Base-by-base conservation (phyloP, 1,139 yeast species). In the Saccharomycopsis crataegensis region DNA sequence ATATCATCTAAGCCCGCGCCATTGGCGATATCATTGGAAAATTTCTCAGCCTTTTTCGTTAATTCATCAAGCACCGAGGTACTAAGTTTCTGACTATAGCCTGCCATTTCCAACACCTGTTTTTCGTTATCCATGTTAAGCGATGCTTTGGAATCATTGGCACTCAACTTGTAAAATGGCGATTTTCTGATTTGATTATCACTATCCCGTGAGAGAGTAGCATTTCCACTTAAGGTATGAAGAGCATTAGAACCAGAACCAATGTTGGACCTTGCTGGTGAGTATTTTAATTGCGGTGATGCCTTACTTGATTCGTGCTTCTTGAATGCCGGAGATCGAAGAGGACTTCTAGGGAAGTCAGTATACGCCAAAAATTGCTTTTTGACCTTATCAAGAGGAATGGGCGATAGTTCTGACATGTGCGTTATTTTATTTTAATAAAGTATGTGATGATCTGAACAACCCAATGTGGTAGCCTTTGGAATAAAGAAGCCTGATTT, bases 31-130 rank as follows among this genome's bases (percentile, higher is more conserved):
- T 37, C 43, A 22, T 34, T 50, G 36, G 52, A 49, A 33, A 53
- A 47, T 45, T 55, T 31, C 32, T 56, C 58, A 12, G 58, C 55
- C 38, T 48, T 48, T 43, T 46, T 51, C 36, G 49, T 52, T 12
- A 56, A 34, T 22, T 56, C 58, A 16, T 49, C 55, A n/a, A 56
- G 44, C 3, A 57, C 59, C 9, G 56, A 50, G 28, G 38, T 51
- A 28, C 55, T 51, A 5, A 57, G 47, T 32, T 56, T 57, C n/a
- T 57, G 62, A 52, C 60, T 56, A 49, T 53, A 57, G 1, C 59
- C 59, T 36, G 56, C 57, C 45, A 47, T 22, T 37, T 50, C 34
- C n/a, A 56, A 36, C 22, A 55, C 40, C 16, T 52, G 40, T 38
- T 56, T 57, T 28, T 50, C 55, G n/a, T 48, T 37, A 16, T 52